Evolutionary conservation across 2,329 filamentous ascomycete species (phyloP), one percentile per base, ranked within the genome.

Genomic region (Colletotrichum gigasporum): DNA sequence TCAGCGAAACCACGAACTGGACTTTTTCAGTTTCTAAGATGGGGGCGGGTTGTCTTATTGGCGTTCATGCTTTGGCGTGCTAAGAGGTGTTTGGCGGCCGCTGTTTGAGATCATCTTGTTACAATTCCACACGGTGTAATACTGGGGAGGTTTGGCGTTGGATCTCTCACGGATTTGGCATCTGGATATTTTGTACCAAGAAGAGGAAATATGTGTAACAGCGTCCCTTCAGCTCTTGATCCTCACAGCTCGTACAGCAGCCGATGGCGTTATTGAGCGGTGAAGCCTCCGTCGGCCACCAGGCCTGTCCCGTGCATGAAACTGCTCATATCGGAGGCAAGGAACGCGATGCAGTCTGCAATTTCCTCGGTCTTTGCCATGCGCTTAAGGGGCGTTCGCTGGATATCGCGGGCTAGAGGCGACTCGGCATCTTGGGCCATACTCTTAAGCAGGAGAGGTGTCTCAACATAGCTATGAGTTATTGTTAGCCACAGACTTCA

Each of bases 261-360:
- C n/a, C n/a, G n/a, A n/a, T n/a, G n/a, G n/a, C n/a, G 11, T 58
- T 59, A 72, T 53, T 72, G 73, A 12, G 66, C 72, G 39, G 74
- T 76, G 41, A 77, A 80, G 0, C 80, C 80, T 5, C 83, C 83
- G 67, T 86, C 83, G 12, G 80, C 79, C 2, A 85, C 72, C 48
- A 86, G 66, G 5, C 75, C 75, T 14, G 79, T 74, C 1, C 84
- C 85, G 52, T 82, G 79, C 72, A 87, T 82, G 68, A 80, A 87
- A 59, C 83, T 86, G 58, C 81, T 81, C 76, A 85, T 79, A 2
- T 80, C 76, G 30, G 82, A 85, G 16, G 80, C 82, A 61, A 88
- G 69, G 60, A 85, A 85, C 0, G 82, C 74, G 24, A 87, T 81
- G 30, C 78, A 74, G 66, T 88, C 84, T 0, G 82, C 83, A 66